A percentile compares a stretch with the other conserved stretches of the same genome.
These are phyloP conservation scores for Cytospora paraplurivora DNA, from an alignment of 2,329 filamentous ascomycete genomes.

Conservation along the genomic window DNA sequence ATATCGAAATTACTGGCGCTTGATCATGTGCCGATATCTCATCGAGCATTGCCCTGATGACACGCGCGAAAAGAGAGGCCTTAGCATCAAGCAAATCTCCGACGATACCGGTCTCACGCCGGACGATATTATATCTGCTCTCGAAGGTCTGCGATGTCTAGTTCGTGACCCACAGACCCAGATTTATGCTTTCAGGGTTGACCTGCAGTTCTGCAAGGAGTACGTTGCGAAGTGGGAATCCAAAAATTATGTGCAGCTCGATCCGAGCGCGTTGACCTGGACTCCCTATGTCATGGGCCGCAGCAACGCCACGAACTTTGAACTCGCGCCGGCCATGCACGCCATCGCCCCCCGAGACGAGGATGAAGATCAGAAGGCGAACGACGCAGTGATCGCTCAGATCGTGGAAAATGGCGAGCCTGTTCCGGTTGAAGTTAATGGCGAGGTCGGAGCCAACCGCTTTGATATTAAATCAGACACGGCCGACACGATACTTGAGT, in stretches of 20 bases:
- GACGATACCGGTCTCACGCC: constrained; percentile 92
- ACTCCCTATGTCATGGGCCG: constrained; percentile 97
- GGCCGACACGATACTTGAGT: constrained; percentile 39
- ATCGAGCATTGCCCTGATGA: constrained; percentile 54
- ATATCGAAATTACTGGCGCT: constrained; percentile 95
- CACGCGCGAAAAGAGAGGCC: constrained; percentile 46
- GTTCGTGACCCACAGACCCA: constrained; percentile 88
- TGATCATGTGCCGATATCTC: constrained; percentile 84
- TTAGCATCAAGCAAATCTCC: constrained; percentile 71
- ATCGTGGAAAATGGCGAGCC: constrained; percentile 39
- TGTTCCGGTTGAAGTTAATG: constrained; percentile 32
- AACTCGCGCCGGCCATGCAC: constrained; percentile 77
- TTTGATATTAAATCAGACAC: constrained; percentile 24
- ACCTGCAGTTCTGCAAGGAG: constrained; percentile 80
- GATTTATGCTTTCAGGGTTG: constrained; percentile 85
- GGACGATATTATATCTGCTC: constrained; percentile 91
- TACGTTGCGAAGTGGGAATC: constrained; percentile 88
- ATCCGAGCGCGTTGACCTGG: constrained; percentile 82
- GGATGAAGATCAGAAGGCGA: constrained; percentile 52
- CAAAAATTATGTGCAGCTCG: constrained; percentile 84
- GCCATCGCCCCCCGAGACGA: constrained; percentile 87
- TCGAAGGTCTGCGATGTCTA: constrained; percentile 87
- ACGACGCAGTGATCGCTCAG: constrained; percentile 36
- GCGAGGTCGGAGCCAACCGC: constrained; percentile 1
- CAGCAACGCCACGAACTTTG: constrained; percentile 78